A percentile compares a stretch with the other conserved stretches of the same genome.
Conservation (phyloP, 257 asterid genomes). For the Nicotiana sylvestris region DNA sequence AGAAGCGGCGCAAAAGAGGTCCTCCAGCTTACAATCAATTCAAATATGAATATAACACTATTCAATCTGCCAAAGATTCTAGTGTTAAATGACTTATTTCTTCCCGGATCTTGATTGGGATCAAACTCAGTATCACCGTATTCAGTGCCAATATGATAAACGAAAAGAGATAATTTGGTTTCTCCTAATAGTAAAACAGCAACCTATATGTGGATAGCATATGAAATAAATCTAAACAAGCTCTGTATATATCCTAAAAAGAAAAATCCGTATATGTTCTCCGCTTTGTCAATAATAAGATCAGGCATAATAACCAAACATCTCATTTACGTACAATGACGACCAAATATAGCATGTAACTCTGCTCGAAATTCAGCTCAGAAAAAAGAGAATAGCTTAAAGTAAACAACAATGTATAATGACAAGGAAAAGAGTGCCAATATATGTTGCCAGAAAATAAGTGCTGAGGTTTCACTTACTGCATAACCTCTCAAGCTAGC, state of each 20-base stretch:
- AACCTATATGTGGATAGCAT: neutral
- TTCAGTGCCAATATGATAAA: neutral
- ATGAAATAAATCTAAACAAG: neutral
- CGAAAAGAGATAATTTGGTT: neutral
- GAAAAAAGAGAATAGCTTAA: constrained; percentile 40
- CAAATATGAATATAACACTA: neutral
- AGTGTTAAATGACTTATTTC: neutral
- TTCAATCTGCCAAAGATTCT: neutral
- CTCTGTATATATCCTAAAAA: neutral
- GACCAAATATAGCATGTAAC: too few species aligned
- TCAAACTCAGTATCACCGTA: neutral
- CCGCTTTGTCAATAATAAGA: neutral
- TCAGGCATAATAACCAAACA: neutral
- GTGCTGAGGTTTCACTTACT: constrained; percentile 79
- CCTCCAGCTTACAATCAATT: neutral
- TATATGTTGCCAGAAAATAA: constrained; percentile 87
- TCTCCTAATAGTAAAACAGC: neutral
- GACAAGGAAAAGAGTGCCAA: constrained; percentile 63
- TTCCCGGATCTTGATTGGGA: neutral
- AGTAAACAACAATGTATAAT: constrained; percentile 55
- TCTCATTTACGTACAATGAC: too few species aligned
- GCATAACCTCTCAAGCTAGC: constrained; percentile 89
- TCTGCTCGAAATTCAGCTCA: neutral
- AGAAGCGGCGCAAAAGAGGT: neutral
- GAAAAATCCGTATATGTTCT: neutral